Base-by-base conservation (phyloP, 768 basidiomycete genomes). In the Agaricus sinodeliciosus region DNA sequence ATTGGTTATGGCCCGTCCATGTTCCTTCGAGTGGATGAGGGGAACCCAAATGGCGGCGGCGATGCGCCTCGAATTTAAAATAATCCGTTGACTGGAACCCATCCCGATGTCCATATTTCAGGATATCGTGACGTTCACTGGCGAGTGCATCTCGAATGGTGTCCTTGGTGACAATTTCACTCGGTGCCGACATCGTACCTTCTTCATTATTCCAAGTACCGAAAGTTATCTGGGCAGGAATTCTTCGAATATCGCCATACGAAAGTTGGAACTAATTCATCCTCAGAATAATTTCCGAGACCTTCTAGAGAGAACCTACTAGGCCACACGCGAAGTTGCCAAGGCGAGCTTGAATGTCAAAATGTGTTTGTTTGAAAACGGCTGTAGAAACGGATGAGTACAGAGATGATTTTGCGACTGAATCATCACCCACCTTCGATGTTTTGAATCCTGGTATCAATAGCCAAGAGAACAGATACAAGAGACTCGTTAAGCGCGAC, bases 271-370 rank as follows among this genome's bases (percentile, higher is more conserved):
- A 64, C 69, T 70, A n/a, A 0, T 34, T 13, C 22, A 22, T 36
- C 15, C 41, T 55, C 2, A 36, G 42, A 39, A 34, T 37, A 43
- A 16, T 7, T 16, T 31, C 9, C 11, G 26, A 11, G 39, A 34
- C 6, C 28, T 18, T n/a, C 48, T 40, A 26, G 13, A 44, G 37
- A 2, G 39, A 36, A 15, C 67, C 43, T 40, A 71, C 69, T 19
- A 71, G 59, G 5, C 69, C 69, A 47, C 70, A 71, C 2, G 69
- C 69, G 41, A 68, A 67, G 43, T 70, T 71, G 3, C 64, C 65
- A 2, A 71, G 58, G 13, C 62, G 63, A 25, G 62, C 58, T 48
- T 67, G 61, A 7, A 70, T 63, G 47, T 71, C 67, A 5, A 65
- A 57, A 25, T 69, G 63, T 0, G 65, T 69, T 51, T 71, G 67